These are phyloP conservation scores for Alliaria petiolata DNA, from an alignment of 345 rosid genomes.

Conservation along the genomic window DNA sequence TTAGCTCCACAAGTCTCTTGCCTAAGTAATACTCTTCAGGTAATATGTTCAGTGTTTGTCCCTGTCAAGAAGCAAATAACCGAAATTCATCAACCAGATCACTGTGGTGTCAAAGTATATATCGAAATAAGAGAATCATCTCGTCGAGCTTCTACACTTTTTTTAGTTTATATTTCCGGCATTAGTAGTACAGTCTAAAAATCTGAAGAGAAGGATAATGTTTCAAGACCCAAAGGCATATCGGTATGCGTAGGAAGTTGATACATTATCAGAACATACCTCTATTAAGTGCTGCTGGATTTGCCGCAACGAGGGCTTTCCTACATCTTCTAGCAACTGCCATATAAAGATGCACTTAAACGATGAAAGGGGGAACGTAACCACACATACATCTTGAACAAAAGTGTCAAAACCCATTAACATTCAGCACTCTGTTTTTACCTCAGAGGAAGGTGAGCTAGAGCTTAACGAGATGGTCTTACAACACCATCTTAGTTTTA, in stretches of 20 bases:
- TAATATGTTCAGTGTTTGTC: slow-evolving; percentile 40
- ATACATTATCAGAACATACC: slow-evolving; percentile 41
- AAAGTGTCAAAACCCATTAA: background rate
- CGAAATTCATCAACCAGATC: slow-evolving; percentile 16
- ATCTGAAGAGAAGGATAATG: too few relatives aligned
- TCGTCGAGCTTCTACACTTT: background rate
- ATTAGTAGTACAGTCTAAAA: background rate
- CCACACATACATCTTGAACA: background rate
- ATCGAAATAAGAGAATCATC: background rate
- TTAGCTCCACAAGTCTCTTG: slow-evolving; percentile 48
- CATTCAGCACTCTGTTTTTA: slow-evolving; percentile 20
- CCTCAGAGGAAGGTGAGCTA: slow-evolving; percentile 49
- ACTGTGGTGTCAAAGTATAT: background rate
- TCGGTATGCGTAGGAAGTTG: background rate
- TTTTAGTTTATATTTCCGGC: background rate
- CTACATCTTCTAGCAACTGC: slow-evolving; percentile 38
- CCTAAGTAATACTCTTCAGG: slow-evolving; percentile 48
- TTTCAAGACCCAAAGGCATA: too few relatives aligned
- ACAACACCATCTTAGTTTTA: slow-evolving; percentile 65
- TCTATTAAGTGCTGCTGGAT: slow-evolving; percentile 57
- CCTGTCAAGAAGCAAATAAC: slow-evolving; percentile 41
- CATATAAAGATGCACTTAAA: background rate
- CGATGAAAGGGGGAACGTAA: background rate
- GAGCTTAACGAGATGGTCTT: slow-evolving; percentile 51
- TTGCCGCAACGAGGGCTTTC: slow-evolving; percentile 58